Percentiles rank a stretch among this genome's conserved stretches.
Evolutionary conservation across 2,329 filamentous ascomycete species (phyloP).

Genomic region (Tetracladium maxilliforme): DNA sequence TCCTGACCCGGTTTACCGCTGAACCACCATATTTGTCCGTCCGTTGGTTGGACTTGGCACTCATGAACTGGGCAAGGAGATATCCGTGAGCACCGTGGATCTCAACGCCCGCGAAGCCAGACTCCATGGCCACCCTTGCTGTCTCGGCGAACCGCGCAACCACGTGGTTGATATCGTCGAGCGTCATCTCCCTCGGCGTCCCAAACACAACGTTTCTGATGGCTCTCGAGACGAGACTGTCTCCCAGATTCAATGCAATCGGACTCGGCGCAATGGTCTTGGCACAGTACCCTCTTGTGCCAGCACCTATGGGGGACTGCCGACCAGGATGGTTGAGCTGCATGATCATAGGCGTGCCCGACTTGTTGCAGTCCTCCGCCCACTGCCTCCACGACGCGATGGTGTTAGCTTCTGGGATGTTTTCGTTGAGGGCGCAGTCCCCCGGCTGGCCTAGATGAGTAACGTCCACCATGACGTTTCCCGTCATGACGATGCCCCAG

Average conservation of each 20-base stretch:
- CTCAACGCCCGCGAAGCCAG: slow-evolving; percentile 36
- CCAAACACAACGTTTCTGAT: slow-evolving; percentile 25
- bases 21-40: slow-evolving; percentile 42
- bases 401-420: no score
- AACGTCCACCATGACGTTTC: no score
- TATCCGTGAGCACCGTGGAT: slow-evolving; percentile 43
- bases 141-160: slow-evolving; percentile 34
- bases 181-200: slow-evolving; percentile 39
- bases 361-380: slow-evolving; percentile 17
- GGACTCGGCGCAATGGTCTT: slow-evolving; percentile 28
- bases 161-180: slow-evolving; percentile 35
- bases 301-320: slow-evolving; percentile 23
- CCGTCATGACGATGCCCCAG: slow-evolving; percentile 37
- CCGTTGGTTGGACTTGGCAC: slow-evolving; percentile 30
- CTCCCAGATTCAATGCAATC: slow-evolving; percentile 24
- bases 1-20: slow-evolving; percentile 53
- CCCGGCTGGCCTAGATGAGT: no score
- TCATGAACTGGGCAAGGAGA: slow-evolving; percentile 39
- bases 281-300: slow-evolving; percentile 17
- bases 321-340: slow-evolving; percentile 27
- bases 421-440: no score
- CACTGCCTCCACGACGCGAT: slow-evolving; percentile 16
- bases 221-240: slow-evolving; percentile 15
- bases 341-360: slow-evolving; percentile 24
- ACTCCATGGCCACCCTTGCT: slow-evolving; percentile 30